phyloP scores from a whole-genome alignment of 1,139 yeast species.

The Yamadazyma kanchanaburiensis region DNA sequence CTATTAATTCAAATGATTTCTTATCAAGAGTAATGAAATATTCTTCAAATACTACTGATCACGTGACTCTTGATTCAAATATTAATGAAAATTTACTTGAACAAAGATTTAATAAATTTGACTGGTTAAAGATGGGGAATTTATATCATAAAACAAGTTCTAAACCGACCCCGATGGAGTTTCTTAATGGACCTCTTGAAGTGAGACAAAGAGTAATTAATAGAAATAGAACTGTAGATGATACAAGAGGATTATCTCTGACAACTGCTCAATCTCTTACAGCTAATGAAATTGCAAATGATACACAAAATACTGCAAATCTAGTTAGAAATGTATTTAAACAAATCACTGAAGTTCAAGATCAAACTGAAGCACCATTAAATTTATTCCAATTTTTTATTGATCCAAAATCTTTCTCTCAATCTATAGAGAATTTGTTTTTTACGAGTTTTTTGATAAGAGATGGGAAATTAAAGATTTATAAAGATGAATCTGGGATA shows the following conservation, averaged over 20 bases:
- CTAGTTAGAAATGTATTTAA: constrained; percentile 53
- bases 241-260: constrained; percentile 30
- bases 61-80: constrained; percentile 5
- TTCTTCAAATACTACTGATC: constrained; percentile 7
- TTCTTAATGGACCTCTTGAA: constrained; percentile 71
- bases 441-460: constrained; percentile 75
- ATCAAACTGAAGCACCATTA: constrained; percentile 21
- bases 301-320: constrained; percentile 56
- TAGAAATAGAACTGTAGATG: constrained; percentile 38
- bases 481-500: constrained; percentile 44
- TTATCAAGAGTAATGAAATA: constrained; percentile 34
- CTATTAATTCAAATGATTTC: constrained; percentile 48
- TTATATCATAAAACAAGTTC: constrained; percentile 46
- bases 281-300: constrained; percentile 47
- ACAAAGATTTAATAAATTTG: constrained; percentile 34
- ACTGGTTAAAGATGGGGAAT: constrained; percentile 63
- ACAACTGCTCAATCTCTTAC: constrained; percentile 56
- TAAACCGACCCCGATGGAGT: constrained; percentile 53
- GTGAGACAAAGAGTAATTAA: constrained; percentile 48
- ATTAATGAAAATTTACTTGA: constrained; percentile 11
- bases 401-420: constrained; percentile 73
- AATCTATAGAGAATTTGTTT: constrained; percentile 80
- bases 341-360: constrained; percentile 27
- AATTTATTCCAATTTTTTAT: constrained; percentile 65
- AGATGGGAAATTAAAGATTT: constrained; percentile 62